A percentile compares a stretch with the other conserved stretches of the same genome.
These are phyloP conservation scores for Rhizophora apiculata DNA, from an alignment of 345 rosid species.

Conservation along the genomic window DNA sequence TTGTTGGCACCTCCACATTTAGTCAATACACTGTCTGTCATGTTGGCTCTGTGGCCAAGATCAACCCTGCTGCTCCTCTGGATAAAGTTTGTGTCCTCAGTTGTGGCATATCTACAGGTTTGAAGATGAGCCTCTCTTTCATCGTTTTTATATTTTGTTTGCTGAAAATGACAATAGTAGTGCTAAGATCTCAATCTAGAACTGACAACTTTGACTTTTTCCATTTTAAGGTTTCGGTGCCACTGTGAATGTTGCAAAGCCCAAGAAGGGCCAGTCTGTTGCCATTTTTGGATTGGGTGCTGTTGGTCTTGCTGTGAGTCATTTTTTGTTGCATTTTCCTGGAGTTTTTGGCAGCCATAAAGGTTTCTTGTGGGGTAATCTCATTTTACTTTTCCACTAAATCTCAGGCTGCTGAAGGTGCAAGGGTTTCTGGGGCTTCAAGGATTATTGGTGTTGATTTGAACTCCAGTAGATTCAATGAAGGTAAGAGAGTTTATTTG, in stretches of 20 bases:
- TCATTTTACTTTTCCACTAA: not conserved
- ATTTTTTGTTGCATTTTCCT: not conserved
- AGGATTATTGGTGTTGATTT: constrained; percentile 42
- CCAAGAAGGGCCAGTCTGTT: constrained; percentile 27
- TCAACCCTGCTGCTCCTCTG: constrained; percentile 14
- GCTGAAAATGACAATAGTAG: too few species aligned
- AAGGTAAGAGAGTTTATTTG: constrained; percentile 19
- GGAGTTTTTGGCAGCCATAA: too few species aligned
- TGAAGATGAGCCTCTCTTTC: not conserved
- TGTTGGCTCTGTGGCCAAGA: constrained; percentile 10
- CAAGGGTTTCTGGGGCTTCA: constrained; percentile 34
- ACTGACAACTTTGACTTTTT: not conserved
- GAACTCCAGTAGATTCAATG: constrained; percentile 29
- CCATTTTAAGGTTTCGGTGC: constrained; percentile 34
- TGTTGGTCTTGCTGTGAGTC: constrained; percentile 37
- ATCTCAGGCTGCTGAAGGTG: constrained; percentile 40
- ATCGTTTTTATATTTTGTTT: not conserved
- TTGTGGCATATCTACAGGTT: constrained; percentile 19
- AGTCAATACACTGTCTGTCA: constrained; percentile 13
- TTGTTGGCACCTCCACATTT: constrained; percentile 14
- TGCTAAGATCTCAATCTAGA: not conserved
- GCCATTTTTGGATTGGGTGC: constrained; percentile 45
- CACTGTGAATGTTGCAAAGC: constrained; percentile 44
- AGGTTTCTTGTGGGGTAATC: not conserved
- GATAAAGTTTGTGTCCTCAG: constrained; percentile 17